Evolutionary conservation across 495 filamentous ascomycete genomes (phyloP).

Genomic region (Physcia stellaris): DNA sequence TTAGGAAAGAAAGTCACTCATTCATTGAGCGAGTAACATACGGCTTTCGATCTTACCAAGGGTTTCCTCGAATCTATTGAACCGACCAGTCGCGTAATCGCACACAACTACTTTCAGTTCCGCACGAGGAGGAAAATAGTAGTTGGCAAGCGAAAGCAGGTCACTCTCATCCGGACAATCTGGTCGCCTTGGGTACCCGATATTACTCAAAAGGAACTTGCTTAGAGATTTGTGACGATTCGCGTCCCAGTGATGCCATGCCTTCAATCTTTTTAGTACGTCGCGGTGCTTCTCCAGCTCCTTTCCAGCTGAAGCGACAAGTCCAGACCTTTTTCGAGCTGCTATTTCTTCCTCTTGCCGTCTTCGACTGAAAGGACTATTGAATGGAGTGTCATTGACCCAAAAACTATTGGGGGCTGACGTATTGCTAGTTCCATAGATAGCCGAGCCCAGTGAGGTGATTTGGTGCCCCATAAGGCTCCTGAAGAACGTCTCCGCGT

Average conservation of each 20-base stretch:
- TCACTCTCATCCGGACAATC: slow-evolving; percentile 2
- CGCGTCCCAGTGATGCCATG: slow-evolving; percentile 3
- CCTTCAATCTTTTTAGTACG: not conserved
- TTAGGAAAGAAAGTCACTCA: no score
- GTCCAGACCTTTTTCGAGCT: no score
- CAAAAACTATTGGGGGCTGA: no score
- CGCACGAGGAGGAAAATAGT: slow-evolving; percentile 5
- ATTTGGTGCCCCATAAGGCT: no score
- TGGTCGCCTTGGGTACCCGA: slow-evolving; percentile 1
- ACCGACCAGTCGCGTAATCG: not conserved
- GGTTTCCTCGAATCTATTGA: slow-evolving; percentile 1
- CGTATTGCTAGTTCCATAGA: no score
- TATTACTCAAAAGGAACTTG: not conserved
- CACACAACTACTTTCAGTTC: slow-evolving; percentile 3
- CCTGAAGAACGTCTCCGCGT: no score
- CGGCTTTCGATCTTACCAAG: not conserved
- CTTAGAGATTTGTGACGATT: slow-evolving; percentile 1
- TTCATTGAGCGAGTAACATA: not conserved
- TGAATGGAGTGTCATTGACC: no score
- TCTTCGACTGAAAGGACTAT: no score
- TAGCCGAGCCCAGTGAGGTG: no score
- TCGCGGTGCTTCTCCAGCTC: no score
- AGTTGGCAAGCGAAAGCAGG: not conserved
- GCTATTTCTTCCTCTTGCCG: no score
- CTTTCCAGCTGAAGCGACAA: no score